Evolutionary conservation across 2,329 filamentous ascomycete species (phyloP), one percentile per base, ranked within the genome.

Genomic region (Microsporum canis): DNA sequence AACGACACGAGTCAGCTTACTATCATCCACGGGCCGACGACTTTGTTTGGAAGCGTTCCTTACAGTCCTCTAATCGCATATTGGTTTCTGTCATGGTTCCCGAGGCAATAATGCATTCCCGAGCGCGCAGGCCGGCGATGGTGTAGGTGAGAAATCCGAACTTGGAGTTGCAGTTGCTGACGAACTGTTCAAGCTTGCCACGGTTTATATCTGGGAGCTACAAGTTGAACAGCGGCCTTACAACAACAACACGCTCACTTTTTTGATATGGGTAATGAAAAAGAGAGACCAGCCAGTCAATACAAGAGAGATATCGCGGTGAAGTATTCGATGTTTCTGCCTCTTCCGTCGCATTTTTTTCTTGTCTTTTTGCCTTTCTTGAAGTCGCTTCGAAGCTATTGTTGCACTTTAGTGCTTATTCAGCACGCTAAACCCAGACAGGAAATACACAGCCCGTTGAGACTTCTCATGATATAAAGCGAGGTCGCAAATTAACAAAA

Each of bases 1-100:
- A 55, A 39, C 53, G 41, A 63, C 64, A 62, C 60, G 14, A 33
- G 36, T 63, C 41, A 61, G 51, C 17, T 43, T 12, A 23, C 17
- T 23, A 36, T 49, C 7, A 33, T 14, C 49, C 49, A 36, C 39
- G 36, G 33, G 23, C 55, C 36, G 27, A 7, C 14, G n/a, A 43
- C 36, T 27, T 27, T 41, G 34, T 29, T 27, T 41, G 55, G 55
- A 14, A 27, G 55, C 29, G 14, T 14, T 57, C 36, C 55, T 72
- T 79, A 91, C 91, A 95, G 76, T 96, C 90, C 83, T 91, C 88
- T 79, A 96, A 80, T 76, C 85, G 85, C 88, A 94, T 90, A 75
- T 87, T 89, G 80, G 79, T 78, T 79, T 84, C 81, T 78, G 84
- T 80, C 88, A 92, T 92, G 71, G 72, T 84, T 82, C 73, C 73